Percentiles rank a stretch among this genome's conserved stretches.
phyloP scores from a whole-genome alignment of 148 eudicot species.

The Dianthus caryophyllus region DNA sequence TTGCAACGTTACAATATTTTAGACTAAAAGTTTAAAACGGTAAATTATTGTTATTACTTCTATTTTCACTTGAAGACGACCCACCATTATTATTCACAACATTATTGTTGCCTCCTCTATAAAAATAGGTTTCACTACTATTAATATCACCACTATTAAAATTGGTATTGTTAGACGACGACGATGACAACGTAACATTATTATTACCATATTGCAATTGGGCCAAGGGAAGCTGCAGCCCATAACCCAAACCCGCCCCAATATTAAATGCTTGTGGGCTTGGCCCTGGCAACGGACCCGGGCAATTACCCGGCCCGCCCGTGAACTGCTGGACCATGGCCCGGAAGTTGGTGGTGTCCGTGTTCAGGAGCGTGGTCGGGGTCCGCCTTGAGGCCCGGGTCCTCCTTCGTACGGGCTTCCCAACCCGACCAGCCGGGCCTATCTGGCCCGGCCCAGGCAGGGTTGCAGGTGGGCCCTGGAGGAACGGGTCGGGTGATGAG shows the following conservation, averaged over 20 bases:
- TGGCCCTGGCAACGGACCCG: background rate
- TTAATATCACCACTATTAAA: background rate
- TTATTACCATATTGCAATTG: background rate
- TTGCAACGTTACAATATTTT: too few relatives aligned
- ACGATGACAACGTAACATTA: background rate
- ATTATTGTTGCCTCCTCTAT: background rate
- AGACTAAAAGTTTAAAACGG: constrained; percentile 13
- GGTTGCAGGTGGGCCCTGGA: constrained; percentile 18
- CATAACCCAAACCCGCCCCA: constrained; percentile 18
- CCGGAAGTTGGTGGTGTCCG: constrained; percentile 64
- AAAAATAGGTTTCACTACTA: background rate
- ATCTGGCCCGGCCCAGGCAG: constrained; percentile 16
- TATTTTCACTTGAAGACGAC: constrained; percentile 25
- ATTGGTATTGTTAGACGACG: background rate
- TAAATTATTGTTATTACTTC: constrained; percentile 16
- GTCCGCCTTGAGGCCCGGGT: constrained; percentile 53
- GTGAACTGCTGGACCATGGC: constrained; percentile 86
- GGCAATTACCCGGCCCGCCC: constrained; percentile 35
- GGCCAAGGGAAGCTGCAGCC: constrained; percentile 10
- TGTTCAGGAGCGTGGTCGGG: constrained; percentile 64
- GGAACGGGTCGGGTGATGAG: constrained; percentile 17
- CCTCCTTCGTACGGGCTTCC: constrained; percentile 47
- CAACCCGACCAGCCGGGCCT: constrained; percentile 31
- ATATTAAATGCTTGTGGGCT: constrained; percentile 6
- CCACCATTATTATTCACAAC: constrained; percentile 21